Conservation (phyloP, 352 stramenopile species). For the Phytopythium helicoides region DNA sequence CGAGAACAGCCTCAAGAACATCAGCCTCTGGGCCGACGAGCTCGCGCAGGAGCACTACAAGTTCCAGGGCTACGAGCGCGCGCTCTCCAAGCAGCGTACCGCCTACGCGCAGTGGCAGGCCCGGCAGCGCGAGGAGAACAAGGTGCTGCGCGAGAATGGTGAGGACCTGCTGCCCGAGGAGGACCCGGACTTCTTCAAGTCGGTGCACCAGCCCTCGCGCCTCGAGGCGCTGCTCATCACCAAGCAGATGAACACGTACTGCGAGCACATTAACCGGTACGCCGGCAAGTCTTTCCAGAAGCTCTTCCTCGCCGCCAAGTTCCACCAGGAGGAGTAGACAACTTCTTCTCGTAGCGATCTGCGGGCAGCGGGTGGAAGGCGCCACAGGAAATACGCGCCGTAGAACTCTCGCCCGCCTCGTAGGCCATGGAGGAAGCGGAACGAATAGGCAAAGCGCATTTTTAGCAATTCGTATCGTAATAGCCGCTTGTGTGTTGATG, state of each 20-base stretch:
- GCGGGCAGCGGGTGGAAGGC: too few relatives aligned
- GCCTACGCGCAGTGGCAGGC: constrained; percentile 86
- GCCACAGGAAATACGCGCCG: not conserved
- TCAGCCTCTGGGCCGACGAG: constrained; percentile 97
- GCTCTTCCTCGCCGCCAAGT: constrained; percentile 87
- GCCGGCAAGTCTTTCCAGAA: constrained; percentile 90
- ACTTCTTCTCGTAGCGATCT: not conserved
- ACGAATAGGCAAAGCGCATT: not conserved
- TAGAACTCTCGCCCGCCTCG: too few relatives aligned
- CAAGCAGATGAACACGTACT: constrained; percentile 93
- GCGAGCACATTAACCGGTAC: constrained; percentile 91
- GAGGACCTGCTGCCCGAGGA: constrained; percentile 78
- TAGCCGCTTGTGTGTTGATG: constrained; percentile 13
- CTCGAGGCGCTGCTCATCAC: constrained; percentile 88
- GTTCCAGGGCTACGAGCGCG: constrained; percentile 89
- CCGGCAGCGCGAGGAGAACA: constrained; percentile 89
- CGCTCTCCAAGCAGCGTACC: constrained; percentile 80
- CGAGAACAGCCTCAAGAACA: constrained; percentile 98
- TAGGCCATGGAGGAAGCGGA: too few relatives aligned
- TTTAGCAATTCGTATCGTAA: constrained; percentile 5
- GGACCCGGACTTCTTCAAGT: constrained; percentile 86
- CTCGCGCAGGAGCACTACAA: constrained; percentile 95
- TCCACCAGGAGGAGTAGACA: constrained; percentile 79
- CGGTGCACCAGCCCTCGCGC: constrained; percentile 82
- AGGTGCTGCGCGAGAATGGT: constrained; percentile 72